A percentile compares a stretch with the other conserved stretches of the same genome.
These are phyloP conservation scores for Areca catechu DNA, from an alignment of 176 grass and related monocot genomes.

Conservation along the genomic window DNA sequence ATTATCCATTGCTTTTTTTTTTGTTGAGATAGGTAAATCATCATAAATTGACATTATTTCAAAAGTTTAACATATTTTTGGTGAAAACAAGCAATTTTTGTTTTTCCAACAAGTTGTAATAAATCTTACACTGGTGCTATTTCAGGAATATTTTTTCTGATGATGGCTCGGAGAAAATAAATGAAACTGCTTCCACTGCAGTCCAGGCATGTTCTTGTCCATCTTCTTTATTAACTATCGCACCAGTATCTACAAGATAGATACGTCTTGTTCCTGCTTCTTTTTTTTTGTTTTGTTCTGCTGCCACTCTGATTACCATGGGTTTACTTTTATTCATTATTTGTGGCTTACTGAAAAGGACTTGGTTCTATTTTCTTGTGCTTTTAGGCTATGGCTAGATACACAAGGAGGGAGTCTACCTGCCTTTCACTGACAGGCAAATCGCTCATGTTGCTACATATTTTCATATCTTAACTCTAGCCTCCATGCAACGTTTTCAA, in stretches of 20 bases:
- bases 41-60: too few species aligned
- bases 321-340: neutral
- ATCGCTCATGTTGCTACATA: neutral
- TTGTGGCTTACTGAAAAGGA: too few species aligned
- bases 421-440: conserved; percentile 81
- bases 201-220: conserved; percentile 54
- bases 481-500: too few species aligned
- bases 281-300: neutral
- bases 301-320: neutral
- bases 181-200: conserved; percentile 32
- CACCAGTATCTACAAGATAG: too few species aligned
- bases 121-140: conserved; percentile 22
- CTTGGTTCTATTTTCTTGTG: conserved; percentile 8
- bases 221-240: too few species aligned
- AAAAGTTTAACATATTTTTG: too few species aligned
- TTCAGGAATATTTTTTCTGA: conserved; percentile 85
- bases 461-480: too few species aligned
- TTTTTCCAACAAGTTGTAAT: conserved; percentile 6
- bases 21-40: too few species aligned
- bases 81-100: too few species aligned
- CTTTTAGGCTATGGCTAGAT: conserved; percentile 82
- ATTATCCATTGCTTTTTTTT: too few species aligned
- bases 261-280: neutral
- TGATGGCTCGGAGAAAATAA: conserved; percentile 55
- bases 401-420: conserved; percentile 75